Conservation (phyloP, 2,329 filamentous ascomycete species). For the Berkeleyomyces rouxiae region DNA sequence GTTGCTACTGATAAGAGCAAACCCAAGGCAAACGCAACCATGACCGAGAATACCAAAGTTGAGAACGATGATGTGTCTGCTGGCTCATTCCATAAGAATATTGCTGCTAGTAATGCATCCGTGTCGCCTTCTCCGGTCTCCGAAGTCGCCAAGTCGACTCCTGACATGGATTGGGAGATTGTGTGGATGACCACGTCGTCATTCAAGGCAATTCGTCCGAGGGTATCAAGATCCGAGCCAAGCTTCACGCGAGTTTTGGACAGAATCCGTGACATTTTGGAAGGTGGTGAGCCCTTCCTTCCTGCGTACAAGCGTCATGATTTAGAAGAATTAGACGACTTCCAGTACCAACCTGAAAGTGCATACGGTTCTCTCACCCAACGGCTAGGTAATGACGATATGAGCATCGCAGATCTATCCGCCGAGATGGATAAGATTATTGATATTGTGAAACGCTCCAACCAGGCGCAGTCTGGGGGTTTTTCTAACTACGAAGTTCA, state of each 20-base stretch:
- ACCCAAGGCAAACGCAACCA: neutral
- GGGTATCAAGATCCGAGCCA: neutral
- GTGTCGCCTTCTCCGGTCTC: neutral
- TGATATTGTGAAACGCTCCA: conserved; percentile 1
- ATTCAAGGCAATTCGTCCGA: conserved; percentile 9
- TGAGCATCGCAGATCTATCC: neutral
- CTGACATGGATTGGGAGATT: conserved; percentile 12
- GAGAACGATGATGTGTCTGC: neutral
- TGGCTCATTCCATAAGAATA: neutral
- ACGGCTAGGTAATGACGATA: neutral
- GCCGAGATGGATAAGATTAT: neutral
- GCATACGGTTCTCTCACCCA: conserved; percentile 1
- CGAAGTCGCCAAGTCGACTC: neutral
- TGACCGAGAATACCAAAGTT: neutral
- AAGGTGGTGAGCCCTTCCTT: conserved; percentile 8
- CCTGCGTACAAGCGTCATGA: conserved; percentile 6
- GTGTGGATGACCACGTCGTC: conserved; percentile 9
- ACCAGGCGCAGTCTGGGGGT: neutral
- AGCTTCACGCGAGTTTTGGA: conserved; percentile 5
- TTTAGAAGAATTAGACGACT: conserved; percentile 7
- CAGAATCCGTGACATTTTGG: conserved; percentile 9
- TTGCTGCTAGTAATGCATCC: neutral
- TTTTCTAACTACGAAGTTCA: conserved; percentile 1
- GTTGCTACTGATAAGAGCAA: neutral
- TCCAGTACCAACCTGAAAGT: conserved; percentile 7